These are phyloP conservation scores for Boletus subcaerulescens DNA, from an alignment of 768 basidiomycete genomes.

Conservation along the genomic window DNA sequence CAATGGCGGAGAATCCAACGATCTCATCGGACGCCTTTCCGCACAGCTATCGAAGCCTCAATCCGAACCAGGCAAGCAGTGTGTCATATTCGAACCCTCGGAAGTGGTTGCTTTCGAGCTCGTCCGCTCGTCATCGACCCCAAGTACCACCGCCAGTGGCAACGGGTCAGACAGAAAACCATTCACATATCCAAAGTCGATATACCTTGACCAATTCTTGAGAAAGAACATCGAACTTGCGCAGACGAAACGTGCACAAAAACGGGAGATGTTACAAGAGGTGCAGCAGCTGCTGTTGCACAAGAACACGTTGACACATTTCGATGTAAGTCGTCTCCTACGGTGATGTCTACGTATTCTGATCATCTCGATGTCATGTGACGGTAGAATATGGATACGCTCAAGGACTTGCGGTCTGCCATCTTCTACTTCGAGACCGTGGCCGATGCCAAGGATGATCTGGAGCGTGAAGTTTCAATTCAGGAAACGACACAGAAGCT, in stretches of 20 bases:
- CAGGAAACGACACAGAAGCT: slow-evolving; percentile 48
- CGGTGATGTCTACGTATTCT: background rate
- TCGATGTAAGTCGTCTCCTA: slow-evolving; percentile 46
- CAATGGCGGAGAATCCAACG: slow-evolving; percentile 43
- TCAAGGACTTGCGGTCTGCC: slow-evolving; percentile 58
- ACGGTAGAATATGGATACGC: slow-evolving; percentile 56
- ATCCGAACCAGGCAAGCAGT: slow-evolving; percentile 37
- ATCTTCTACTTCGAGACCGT: slow-evolving; percentile 73
- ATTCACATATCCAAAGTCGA: slow-evolving; percentile 59
- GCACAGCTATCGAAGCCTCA: slow-evolving; percentile 32
- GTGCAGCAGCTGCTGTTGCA: slow-evolving; percentile 45
- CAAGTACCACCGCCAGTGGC: slow-evolving; percentile 10
- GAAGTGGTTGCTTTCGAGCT: slow-evolving; percentile 62
- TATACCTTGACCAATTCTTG: slow-evolving; percentile 75
- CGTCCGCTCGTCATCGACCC: slow-evolving; percentile 24
- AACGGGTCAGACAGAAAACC: slow-evolving; percentile 27
- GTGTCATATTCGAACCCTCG: slow-evolving; percentile 61
- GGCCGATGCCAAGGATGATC: slow-evolving; percentile 46
- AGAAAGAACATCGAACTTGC: slow-evolving; percentile 50
- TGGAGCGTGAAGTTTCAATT: slow-evolving; percentile 44
- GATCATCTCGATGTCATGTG: background rate
- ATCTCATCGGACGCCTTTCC: slow-evolving; percentile 53
- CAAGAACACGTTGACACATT: slow-evolving; percentile 47
- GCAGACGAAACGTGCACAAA: slow-evolving; percentile 32
- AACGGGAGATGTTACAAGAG: slow-evolving; percentile 43